These are phyloP conservation scores for Rhizoclosmatium globosum DNA, from an alignment of 192 early-diverging fungal species.

Conservation along the genomic window DNA sequence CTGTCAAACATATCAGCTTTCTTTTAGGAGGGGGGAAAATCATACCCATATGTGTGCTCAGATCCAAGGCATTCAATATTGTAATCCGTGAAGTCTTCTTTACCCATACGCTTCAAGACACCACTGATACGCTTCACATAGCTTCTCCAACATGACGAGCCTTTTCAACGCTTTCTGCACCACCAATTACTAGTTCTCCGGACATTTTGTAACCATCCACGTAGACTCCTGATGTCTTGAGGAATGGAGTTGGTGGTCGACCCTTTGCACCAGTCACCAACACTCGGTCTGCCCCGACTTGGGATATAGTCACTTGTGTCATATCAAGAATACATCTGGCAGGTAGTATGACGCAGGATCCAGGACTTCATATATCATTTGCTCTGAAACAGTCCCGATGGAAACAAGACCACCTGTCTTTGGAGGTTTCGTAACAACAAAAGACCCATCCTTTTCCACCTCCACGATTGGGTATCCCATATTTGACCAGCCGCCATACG, in stretches of 20 bases:
- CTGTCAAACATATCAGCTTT: conserved; percentile 12
- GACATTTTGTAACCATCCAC: conserved; percentile 68
- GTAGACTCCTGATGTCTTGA: conserved; percentile 72
- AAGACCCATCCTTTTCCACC: conserved; percentile 59
- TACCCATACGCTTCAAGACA: conserved; percentile 53
- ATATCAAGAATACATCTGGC: conserved; percentile 74
- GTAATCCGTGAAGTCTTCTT: conserved; percentile 58
- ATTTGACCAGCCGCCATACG: conserved; percentile 64
- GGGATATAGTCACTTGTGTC: conserved; percentile 60
- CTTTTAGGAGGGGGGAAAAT: not conserved
- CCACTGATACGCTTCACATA: conserved; percentile 55
- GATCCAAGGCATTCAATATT: conserved; percentile 69
- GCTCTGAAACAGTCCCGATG: conserved; percentile 65
- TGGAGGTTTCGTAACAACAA: conserved; percentile 67
- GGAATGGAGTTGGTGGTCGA: conserved; percentile 58
- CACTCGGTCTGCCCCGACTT: conserved; percentile 65
- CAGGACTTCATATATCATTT: conserved; percentile 72
- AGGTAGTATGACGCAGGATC: conserved; percentile 72
- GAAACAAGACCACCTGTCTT: conserved; percentile 70
- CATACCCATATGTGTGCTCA: conserved; percentile 69
- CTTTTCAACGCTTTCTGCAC: conserved; percentile 67
- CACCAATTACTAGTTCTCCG: conserved; percentile 66
- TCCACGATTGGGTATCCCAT: conserved; percentile 78
- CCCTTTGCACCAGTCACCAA: conserved; percentile 68
- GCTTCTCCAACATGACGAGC: conserved; percentile 64